Base-by-base conservation (phyloP, 108 stramenopile species). In the Nitzschia sp. region DNA sequence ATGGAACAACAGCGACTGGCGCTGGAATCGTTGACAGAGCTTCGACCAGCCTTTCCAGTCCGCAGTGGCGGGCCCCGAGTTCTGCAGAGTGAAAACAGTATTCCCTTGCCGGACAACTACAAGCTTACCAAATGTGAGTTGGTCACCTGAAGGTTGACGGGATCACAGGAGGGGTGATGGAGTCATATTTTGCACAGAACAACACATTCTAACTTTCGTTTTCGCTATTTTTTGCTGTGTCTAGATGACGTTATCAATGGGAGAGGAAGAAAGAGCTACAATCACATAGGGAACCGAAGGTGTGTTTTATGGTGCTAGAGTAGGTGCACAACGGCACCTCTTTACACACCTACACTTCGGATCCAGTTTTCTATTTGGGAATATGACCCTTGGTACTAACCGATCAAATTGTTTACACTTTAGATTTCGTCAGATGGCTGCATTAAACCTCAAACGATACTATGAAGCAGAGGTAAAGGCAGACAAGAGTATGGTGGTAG, bases 381-480 rank as follows among this genome's bases (percentile, higher is more conserved):
- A 5, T 34, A 34, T 34, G 29, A 34, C 29, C 29, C 29, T 34
- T 3, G 29, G 29, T 34, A 34, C 29, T 34, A 34, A 34, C 29
- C 29, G 5, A 34, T 34, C 29, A 3, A 34, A 3, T 34, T 34
- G 29, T 34, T 34, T 34, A 5, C 29, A 34, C 57, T 44, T 43
- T 37, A 64, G 53, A 43, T 72, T 72, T 48, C 71, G 71, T 17
- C 48, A 48, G 15, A 57, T 64, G 53, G 52, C 62, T 34, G 71
- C 52, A 14, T 3, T 54, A 15, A 72, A 72, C 44, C 53, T 72
- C 19, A 52, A 72, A 43, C 62, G 63, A 20, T 72, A 72, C 29
- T 40, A 57, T 51, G 53, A 54, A 25, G 71, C 62, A 0, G 38
- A 39, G 41, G 29, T 15, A 24, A 63, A 57, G 24, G 44, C 39